Conservation (phyloP, 1,284 basidiomycete species). For the Grifola frondosa region DNA sequence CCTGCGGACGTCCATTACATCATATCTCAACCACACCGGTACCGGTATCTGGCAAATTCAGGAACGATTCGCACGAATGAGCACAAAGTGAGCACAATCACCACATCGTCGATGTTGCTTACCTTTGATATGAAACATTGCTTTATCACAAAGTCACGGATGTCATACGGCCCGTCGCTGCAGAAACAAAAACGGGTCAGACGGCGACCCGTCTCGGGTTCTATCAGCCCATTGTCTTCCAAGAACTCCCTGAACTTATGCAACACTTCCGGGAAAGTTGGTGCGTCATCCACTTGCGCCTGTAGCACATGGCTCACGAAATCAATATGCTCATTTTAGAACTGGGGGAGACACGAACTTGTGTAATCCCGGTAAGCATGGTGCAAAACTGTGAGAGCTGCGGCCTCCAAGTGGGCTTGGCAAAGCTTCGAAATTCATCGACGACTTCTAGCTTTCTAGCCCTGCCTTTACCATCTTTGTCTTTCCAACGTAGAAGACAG, state of each 20-base stretch:
- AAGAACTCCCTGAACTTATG: slow-evolving; percentile 69
- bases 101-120: slow-evolving; percentile 24
- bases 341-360: slow-evolving; percentile 49
- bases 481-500: slow-evolving; percentile 81
- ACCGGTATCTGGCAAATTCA: slow-evolving; percentile 64
- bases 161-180: slow-evolving; percentile 79
- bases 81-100: slow-evolving; percentile 2
- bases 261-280: slow-evolving; percentile 74
- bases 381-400: slow-evolving; percentile 83
- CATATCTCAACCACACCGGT: slow-evolving; percentile 68
- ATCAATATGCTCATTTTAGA: background rate
- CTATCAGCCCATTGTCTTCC: slow-evolving; percentile 61
- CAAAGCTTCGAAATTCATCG: slow-evolving; percentile 86
- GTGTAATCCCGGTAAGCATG: slow-evolving; percentile 86
- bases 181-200: slow-evolving; percentile 72
- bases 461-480: slow-evolving; percentile 50
- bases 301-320: slow-evolving; percentile 32
- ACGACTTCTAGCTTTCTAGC: slow-evolving; percentile 63
- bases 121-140: slow-evolving; percentile 85
- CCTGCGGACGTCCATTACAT: slow-evolving; percentile 68
- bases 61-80: too few relatives aligned
- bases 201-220: slow-evolving; percentile 52
- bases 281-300: slow-evolving; percentile 79
- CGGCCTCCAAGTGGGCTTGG: slow-evolving; percentile 86
- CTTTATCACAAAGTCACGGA: slow-evolving; percentile 84